A percentile compares a stretch with the other conserved stretches of the same genome.
phyloP scores from a whole-genome alignment of 768 basidiomycete species.

The Amanita molliuscula region DNA sequence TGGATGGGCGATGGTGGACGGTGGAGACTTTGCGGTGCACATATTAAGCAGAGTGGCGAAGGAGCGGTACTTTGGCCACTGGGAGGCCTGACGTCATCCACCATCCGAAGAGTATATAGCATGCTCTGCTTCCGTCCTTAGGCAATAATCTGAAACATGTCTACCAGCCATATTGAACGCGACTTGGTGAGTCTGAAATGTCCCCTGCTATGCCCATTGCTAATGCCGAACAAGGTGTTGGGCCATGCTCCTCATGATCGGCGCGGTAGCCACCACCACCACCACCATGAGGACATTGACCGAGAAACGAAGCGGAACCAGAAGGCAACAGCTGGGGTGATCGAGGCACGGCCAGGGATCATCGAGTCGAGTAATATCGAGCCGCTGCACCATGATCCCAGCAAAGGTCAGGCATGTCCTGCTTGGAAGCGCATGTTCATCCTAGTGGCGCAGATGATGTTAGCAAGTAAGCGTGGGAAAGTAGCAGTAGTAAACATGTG shows the following conservation, averaged over 20 bases:
- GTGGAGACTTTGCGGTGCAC: constrained; percentile 72
- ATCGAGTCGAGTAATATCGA: constrained; percentile 45
- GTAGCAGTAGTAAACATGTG: constrained; percentile 6
- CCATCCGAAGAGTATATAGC: not conserved
- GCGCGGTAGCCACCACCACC: not conserved
- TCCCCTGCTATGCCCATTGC: not conserved
- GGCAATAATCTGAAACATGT: not conserved
- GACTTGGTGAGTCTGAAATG: constrained; percentile 31
- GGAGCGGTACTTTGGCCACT: constrained; percentile 52
- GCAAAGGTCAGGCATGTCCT: constrained; percentile 18
- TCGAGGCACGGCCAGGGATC: constrained; percentile 44
- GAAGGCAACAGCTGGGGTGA: constrained; percentile 34
- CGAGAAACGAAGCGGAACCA: constrained; percentile 27
- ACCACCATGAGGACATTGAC: constrained; percentile 17
- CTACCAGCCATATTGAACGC: not conserved
- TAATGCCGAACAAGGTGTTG: not conserved
- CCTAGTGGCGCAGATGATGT: constrained; percentile 24
- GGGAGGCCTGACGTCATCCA: constrained; percentile 15
- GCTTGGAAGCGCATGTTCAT: not conserved
- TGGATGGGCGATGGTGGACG: constrained; percentile 82
- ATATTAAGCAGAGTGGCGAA: constrained; percentile 56
- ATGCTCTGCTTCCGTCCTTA: not conserved
- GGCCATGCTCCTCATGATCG: not conserved
- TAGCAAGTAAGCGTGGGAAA: constrained; percentile 12
- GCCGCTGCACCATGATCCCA: constrained; percentile 35